A percentile compares a stretch with the other conserved stretches of the same genome.
phyloP scores from a whole-genome alignment of 108 stramenopile species.

The Craspedostauros australis region DNA sequence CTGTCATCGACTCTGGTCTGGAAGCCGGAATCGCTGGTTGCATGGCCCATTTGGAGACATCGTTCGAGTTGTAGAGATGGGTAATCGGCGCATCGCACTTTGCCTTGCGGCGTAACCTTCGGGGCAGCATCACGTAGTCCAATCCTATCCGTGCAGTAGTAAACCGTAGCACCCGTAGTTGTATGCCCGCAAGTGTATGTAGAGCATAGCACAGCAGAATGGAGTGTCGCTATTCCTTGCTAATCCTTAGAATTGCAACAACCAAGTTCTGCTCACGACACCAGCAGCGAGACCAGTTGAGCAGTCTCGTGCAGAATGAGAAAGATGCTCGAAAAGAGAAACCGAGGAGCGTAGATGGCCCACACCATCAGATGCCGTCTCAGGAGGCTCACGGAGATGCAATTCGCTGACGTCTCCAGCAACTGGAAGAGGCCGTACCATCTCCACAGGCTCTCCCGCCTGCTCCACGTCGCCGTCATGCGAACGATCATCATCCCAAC shows the following conservation, averaged over 20 bases:
- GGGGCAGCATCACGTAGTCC: too few species aligned
- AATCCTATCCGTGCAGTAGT: too few species aligned
- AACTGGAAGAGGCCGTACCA: conserved; percentile 65
- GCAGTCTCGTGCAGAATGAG: conserved; percentile 27
- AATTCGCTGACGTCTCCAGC: conserved; percentile 54
- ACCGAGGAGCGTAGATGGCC: conserved; percentile 84
- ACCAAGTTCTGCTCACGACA: too few species aligned
- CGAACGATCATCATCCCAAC: conserved; percentile 50
- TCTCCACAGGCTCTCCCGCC: conserved; percentile 33
- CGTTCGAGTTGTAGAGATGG: conserved; percentile 1
- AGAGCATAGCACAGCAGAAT: too few species aligned
- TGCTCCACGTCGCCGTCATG: conserved; percentile 15
- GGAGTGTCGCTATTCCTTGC: too few species aligned
- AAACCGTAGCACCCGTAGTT: too few species aligned
- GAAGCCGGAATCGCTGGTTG: conserved; percentile 14
- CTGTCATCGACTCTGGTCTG: conserved; percentile 1
- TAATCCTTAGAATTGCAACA: too few species aligned
- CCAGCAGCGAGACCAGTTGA: conserved; percentile 15
- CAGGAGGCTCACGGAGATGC: conserved; percentile 72
- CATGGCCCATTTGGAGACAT: conserved; percentile 16
- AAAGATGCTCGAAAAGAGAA: conserved; percentile 66
- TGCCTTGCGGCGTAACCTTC: too few species aligned
- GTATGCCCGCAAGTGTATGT: too few species aligned
- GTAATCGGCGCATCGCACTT: too few species aligned
- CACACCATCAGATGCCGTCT: conserved; percentile 84